These are phyloP conservation scores for Raffaelea albimanens DNA, from an alignment of 2,329 filamentous ascomycete species.

Conservation along the genomic window DNA sequence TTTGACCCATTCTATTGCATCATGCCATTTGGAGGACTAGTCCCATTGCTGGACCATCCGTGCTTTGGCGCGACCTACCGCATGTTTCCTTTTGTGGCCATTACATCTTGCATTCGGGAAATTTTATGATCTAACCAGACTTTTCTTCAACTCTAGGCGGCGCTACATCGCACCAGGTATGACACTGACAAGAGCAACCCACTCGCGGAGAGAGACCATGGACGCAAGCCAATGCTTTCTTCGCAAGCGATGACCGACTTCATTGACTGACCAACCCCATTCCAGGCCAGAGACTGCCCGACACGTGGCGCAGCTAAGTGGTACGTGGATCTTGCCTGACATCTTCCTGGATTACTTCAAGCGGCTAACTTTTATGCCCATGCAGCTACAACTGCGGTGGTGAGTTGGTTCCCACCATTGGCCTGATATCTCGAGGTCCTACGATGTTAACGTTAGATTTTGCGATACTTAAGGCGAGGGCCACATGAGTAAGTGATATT, in stretches of 20 bases:
- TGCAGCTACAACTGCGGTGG: conserved; percentile 74
- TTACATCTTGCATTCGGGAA: conserved; percentile 9
- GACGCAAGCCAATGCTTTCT: too few relatives aligned
- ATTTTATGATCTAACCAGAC: conserved; percentile 18
- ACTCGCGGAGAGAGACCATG: too few relatives aligned
- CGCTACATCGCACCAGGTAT: conserved; percentile 66
- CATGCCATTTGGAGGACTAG: too few relatives aligned
- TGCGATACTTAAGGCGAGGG: conserved; percentile 41
- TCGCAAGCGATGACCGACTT: too few relatives aligned
- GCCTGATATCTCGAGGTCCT: background rate
- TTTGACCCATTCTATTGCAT: too few relatives aligned
- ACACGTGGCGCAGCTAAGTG: conserved; percentile 76
- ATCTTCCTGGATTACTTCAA: too few relatives aligned
- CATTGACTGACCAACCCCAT: conserved; percentile 19
- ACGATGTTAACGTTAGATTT: conserved; percentile 16
- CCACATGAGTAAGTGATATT: conserved; percentile 54
- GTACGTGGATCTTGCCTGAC: conserved; percentile 35
- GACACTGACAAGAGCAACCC: conserved; percentile 14
- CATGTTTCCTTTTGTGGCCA: background rate
- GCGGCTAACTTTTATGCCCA: conserved; percentile 9
- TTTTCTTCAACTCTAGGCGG: conserved; percentile 53
- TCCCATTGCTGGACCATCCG: too few relatives aligned
- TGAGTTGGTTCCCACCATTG: conserved; percentile 32
- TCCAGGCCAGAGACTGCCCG: conserved; percentile 73
- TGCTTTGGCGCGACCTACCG: background rate